Evolutionary conservation across 352 stramenopile species (phyloP).

Genomic region (Pythium rhizo-oryzae): DNA sequence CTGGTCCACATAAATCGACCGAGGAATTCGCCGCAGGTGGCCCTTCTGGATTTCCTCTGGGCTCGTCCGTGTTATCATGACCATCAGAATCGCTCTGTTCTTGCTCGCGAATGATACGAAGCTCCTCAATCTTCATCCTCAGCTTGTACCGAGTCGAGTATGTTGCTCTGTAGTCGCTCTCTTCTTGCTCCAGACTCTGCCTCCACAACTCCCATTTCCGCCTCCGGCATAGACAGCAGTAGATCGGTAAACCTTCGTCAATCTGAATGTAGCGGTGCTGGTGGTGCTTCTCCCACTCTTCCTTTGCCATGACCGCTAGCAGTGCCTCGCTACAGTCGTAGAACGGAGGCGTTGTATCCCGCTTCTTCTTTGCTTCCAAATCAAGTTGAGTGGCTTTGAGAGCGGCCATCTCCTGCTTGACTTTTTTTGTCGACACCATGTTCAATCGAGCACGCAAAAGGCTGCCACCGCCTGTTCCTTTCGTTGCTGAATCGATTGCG

Average conservation of each 20-base stretch:
- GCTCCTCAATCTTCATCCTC: constrained; percentile 53
- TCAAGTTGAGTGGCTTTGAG: constrained; percentile 46
- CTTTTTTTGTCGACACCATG: constrained; percentile 60
- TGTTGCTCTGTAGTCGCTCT: constrained; percentile 43
- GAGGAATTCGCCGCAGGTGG: not conserved
- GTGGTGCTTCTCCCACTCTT: constrained; percentile 73
- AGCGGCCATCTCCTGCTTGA: constrained; percentile 48
- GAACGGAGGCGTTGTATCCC: constrained; percentile 28
- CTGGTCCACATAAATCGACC: not conserved
- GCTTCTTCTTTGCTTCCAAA: constrained; percentile 31
- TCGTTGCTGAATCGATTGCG: constrained; percentile 29
- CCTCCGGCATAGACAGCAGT: constrained; percentile 66
- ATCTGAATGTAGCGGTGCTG: constrained; percentile 66
- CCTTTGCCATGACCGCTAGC: constrained; percentile 36
- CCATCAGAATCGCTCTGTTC: not conserved
- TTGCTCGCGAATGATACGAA: constrained; percentile 31
- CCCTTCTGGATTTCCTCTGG: not conserved
- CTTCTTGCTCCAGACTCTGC: constrained; percentile 45
- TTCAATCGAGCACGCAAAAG: constrained; percentile 42
- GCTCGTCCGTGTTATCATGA: not conserved
- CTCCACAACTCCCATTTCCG: constrained; percentile 63
- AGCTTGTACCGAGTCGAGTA: constrained; percentile 40
- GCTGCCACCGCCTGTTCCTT: constrained; percentile 28
- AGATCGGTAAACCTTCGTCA: constrained; percentile 31
- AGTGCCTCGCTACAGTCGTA: constrained; percentile 16